Evolutionary conservation across 2,329 filamentous ascomycete genomes (phyloP).

Genomic region (Trichophyton simii): DNA sequence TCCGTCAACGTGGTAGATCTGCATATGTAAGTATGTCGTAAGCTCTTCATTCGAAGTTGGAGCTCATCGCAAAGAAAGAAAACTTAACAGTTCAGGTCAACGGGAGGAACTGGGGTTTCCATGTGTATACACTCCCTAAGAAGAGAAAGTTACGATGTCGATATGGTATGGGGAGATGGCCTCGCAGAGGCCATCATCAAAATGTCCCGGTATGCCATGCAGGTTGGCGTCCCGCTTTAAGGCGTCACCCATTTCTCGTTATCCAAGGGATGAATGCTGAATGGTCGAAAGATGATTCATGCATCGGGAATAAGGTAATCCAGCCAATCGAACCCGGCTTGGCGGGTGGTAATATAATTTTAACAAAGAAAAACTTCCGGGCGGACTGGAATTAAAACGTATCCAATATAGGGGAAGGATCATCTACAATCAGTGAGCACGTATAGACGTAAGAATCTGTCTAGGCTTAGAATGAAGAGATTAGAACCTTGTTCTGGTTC

Average conservation of each 20-base stretch:
- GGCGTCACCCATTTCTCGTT: neutral
- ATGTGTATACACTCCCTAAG: neutral
- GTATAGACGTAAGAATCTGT: neutral
- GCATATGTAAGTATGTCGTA: neutral
- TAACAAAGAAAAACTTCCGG: constrained; percentile 1
- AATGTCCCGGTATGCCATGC: neutral
- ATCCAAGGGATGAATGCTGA: neutral
- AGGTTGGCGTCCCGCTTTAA: neutral
- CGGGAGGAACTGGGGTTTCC: neutral
- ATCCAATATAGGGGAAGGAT: neutral
- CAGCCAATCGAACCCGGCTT: neutral
- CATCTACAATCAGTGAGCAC: neutral
- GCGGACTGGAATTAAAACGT: neutral
- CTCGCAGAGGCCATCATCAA: neutral
- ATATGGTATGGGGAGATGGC: neutral
- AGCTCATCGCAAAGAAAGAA: neutral
- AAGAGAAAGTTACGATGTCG: neutral
- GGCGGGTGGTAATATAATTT: neutral
- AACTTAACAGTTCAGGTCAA: neutral
- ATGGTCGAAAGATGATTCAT: neutral
- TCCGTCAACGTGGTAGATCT: neutral
- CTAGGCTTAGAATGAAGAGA: neutral
- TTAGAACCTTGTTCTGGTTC: constrained; percentile 4
- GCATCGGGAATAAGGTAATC: neutral
- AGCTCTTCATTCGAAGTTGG: neutral